Evolutionary conservation across 2,329 filamentous ascomycete species (phyloP), one percentile per base, ranked within the genome.

Genomic region (Metarhizium sp.): DNA sequence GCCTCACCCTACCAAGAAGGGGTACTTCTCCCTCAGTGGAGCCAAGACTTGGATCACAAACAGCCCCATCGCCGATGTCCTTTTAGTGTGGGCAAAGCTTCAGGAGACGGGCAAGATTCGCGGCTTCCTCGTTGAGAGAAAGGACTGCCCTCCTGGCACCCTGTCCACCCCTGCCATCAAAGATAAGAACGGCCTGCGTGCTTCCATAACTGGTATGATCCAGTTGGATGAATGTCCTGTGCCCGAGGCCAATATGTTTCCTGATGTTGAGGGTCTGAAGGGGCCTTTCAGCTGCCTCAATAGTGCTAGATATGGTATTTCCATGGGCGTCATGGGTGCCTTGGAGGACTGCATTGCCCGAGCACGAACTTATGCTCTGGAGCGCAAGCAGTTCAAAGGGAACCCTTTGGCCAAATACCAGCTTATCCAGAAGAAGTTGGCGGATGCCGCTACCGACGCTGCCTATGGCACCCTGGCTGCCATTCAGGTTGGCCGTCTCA

Each of bases 21-120:
- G 90, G 1, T 90, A 90, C 69, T 88, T 86, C 63, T 81, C 85
- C 47, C 73, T 96, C 40, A 90, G 85, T 49, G 91, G 91, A 2
- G 76, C 88, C 51, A 96, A 96, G 78, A 96, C 92, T 0, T 96
- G 91, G 91, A 96, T 96, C 68, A 96, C 91, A 14, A 96, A 96
- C 72, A 92, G 88, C 7, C 91, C 91, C 3, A 95, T 96, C 63
- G 83, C 90, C 2, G 90, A 95, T 63, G 79, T 95, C 2, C 73
- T 95, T 53, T 73, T 96, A 60, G 85, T 96, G 1, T 99, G 94
- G 94, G 94, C 92, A 1, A 96, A 95, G 75, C 74, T 96, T 50
- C 84, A 94, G 60, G 87, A 88, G 63, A 95, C 90, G 25, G 92
- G 91, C 59, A 96, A 95, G 78, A 97, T 99, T 62, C 83, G 89